Evolutionary conservation across 805 yeast species (phyloP).

Genomic region (Pichia nakasei): DNA sequence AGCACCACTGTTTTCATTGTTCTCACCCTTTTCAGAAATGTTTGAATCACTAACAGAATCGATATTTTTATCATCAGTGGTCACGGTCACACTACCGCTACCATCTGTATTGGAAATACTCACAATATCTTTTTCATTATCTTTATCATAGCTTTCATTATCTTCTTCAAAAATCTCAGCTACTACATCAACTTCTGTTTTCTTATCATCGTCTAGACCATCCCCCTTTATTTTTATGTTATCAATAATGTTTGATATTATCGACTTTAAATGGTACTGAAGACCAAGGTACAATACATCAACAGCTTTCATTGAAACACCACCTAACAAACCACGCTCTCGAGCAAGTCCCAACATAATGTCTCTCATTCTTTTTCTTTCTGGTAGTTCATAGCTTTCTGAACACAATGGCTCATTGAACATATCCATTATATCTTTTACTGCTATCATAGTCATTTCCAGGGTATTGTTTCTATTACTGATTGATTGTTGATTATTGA

Average conservation of each 20-base stretch:
- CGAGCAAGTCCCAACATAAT: conserved; percentile 76
- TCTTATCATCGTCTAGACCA: conserved; percentile 6
- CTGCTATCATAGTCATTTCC: conserved; percentile 65
- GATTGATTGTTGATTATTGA: not conserved
- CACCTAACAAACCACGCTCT: conserved; percentile 83
- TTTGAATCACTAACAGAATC: not conserved
- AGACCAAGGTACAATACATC: conserved; percentile 74
- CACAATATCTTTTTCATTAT: too few relatives aligned
- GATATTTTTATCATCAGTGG: not conserved
- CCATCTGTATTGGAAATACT: too few relatives aligned
- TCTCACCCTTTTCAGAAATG: too few relatives aligned
- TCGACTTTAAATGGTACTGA: conserved; percentile 66
- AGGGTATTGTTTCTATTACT: conserved; percentile 4
- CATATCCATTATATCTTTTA: conserved; percentile 85
- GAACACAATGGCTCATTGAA: conserved; percentile 72
- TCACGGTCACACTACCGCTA: too few relatives aligned
- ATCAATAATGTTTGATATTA: conserved; percentile 69
- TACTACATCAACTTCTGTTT: not conserved
- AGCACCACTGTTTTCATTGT: not conserved
- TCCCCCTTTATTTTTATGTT: conserved; percentile 47
- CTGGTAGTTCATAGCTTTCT: conserved; percentile 78
- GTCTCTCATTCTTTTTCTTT: conserved; percentile 53
- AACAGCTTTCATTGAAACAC: conserved; percentile 66
- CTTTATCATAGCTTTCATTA: not conserved
- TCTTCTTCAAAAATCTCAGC: conserved; percentile 6